Percentiles rank a stretch among this genome's conserved stretches.
These are phyloP conservation scores for Plasmodium vivax DNA, from an alignment of 169 alveolate genomes.

Conservation along the genomic window DNA sequence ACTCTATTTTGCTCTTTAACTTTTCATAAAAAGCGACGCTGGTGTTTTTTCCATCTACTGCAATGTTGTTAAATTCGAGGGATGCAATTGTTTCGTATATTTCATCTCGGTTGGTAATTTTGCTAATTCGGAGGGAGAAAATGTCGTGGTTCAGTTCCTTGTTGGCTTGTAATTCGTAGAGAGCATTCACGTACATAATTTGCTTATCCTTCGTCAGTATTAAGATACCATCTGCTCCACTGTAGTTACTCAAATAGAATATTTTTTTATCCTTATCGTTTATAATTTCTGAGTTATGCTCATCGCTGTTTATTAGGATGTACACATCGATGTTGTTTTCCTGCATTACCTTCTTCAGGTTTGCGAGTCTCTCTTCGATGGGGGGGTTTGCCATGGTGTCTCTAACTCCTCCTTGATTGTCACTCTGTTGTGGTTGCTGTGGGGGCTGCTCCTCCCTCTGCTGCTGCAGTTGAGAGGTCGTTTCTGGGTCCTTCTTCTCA, in stretches of 20 bases:
- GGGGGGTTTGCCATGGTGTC: neutral
- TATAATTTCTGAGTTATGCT: constrained; percentile 72
- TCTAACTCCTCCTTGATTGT: neutral
- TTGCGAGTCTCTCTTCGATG: neutral
- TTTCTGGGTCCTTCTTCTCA: neutral
- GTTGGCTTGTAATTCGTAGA: constrained; percentile 70
- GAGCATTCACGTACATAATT: constrained; percentile 42
- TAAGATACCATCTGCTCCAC: constrained; percentile 70
- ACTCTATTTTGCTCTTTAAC: neutral
- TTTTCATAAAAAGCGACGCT: constrained; percentile 41
- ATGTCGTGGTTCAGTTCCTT: constrained; percentile 45
- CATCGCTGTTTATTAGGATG: constrained; percentile 66
- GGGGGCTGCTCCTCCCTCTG: neutral
- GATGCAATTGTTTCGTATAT: constrained; percentile 34
- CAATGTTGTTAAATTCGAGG: constrained; percentile 36
- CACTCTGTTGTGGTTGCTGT: neutral
- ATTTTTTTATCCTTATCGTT: constrained; percentile 70
- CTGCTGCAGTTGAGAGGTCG: neutral
- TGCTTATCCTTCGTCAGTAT: constrained; percentile 35
- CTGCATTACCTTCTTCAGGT: constrained; percentile 26
- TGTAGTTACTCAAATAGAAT: constrained; percentile 22
- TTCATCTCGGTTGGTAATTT: constrained; percentile 13
- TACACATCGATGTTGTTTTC: constrained; percentile 63
- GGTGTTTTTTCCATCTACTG: constrained; percentile 73
- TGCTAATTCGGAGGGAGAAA: constrained; percentile 13